These are phyloP conservation scores for Sporisorium scitamineum DNA, from an alignment of 1,284 basidiomycete species.

Conservation along the genomic window DNA sequence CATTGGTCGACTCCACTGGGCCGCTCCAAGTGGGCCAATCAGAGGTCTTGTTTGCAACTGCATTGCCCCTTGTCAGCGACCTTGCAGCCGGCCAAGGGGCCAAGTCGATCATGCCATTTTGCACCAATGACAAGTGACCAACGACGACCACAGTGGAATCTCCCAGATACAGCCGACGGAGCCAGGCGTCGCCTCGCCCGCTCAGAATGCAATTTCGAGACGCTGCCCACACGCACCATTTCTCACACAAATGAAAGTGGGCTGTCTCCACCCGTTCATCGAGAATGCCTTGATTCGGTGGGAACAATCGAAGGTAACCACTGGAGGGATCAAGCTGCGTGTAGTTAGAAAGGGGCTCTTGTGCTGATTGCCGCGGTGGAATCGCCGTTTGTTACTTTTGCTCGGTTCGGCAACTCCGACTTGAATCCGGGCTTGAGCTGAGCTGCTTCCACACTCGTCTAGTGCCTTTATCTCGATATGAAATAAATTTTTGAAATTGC, in stretches of 20 bases:
- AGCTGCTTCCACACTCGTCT: not conserved
- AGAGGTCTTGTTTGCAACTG: not conserved
- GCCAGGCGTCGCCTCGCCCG: too few species aligned
- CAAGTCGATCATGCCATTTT: not conserved
- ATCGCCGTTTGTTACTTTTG: not conserved
- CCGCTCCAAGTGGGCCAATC: conserved; percentile 7
- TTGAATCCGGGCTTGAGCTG: not conserved
- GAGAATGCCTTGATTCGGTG: too few species aligned
- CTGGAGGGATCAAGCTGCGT: too few species aligned
- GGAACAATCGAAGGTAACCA: too few species aligned
- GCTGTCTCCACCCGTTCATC: too few species aligned
- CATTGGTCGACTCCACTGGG: not conserved
- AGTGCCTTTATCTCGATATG: conserved; percentile 1
- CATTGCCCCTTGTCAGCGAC: not conserved
- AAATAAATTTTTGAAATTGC: not conserved
- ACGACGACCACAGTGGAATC: not conserved
- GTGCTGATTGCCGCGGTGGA: not conserved
- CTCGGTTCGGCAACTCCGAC: not conserved
- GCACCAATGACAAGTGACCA: not conserved
- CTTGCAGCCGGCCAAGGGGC: conserved; percentile 1
- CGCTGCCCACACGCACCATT: too few species aligned
- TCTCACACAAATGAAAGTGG: too few species aligned
- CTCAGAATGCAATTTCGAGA: too few species aligned
- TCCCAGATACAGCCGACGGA: not conserved
- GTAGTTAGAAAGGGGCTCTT: too few species aligned